These are phyloP conservation scores for Mucor mucedo DNA, from an alignment of 371 early-diverging fungal species.

Conservation along the genomic window DNA sequence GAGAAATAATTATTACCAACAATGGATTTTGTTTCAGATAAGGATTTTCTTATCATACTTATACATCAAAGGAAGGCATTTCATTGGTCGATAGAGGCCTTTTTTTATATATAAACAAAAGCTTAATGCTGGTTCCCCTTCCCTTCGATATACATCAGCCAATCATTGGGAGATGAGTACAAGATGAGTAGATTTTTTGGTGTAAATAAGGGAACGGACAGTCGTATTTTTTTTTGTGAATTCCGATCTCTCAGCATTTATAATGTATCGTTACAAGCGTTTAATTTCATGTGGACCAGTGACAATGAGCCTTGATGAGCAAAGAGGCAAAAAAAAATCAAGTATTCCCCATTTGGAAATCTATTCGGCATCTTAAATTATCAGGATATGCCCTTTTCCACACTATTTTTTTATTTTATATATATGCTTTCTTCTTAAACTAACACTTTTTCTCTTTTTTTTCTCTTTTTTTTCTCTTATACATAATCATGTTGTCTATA, in stretches of 20 bases:
- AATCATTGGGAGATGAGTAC: no score
- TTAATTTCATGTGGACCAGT: constrained; percentile 5
- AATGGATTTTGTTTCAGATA: no score
- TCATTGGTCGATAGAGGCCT: no score
- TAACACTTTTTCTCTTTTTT: neutral
- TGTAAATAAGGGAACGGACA: no score
- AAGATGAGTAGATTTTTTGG: no score
- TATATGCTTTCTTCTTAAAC: neutral
- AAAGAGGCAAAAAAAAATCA: neutral
- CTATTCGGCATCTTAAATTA: constrained; percentile 1
- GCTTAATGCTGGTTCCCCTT: no score
- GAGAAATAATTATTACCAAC: no score
- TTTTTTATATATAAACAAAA: no score
- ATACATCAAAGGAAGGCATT: no score
- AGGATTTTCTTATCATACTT: no score
- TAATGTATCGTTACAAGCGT: neutral
- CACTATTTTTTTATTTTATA: neutral
- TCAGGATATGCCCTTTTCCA: neutral
- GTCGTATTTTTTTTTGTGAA: neutral
- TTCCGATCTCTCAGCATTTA: neutral
- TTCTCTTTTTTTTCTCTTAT: neutral
- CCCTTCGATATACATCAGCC: no score
- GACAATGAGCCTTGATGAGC: neutral
- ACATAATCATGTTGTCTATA: constrained; percentile 3
- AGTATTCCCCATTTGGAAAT: constrained; percentile 4